Evolutionary conservation across 441 rosid genomes (phyloP).

Genomic region (Hura crepitans): DNA sequence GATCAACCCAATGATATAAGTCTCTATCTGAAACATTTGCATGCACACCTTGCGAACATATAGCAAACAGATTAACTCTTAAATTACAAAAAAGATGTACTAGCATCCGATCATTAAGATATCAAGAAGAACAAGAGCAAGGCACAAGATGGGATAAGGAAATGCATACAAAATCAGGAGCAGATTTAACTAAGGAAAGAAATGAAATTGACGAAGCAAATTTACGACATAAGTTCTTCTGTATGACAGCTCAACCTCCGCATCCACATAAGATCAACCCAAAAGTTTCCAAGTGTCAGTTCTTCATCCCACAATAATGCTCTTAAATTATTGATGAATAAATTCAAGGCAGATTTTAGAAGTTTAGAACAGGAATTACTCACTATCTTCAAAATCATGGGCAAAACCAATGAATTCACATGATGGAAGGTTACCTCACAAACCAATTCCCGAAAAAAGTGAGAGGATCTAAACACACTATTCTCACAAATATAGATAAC

Average conservation of each 20-base stretch:
- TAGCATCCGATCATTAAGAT: neutral
- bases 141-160: neutral
- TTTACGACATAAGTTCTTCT: neutral
- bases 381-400: neutral
- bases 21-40: neutral
- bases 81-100: neutral
- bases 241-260: neutral
- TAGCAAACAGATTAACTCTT: neutral
- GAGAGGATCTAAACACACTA: neutral
- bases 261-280: conserved; percentile 4
- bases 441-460: neutral
- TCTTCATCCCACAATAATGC: neutral
- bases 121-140: neutral
- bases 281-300: neutral
- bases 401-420: neutral
- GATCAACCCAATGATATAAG: neutral
- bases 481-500: neutral
- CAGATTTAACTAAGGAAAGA: neutral
- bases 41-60: neutral
- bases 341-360: neutral
- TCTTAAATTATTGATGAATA: neutral
- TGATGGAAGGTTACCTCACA: neutral
- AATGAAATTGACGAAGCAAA: neutral
- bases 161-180: conserved; percentile 3
- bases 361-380: neutral